phyloP scores from a whole-genome alignment of 2,329 filamentous ascomycete genomes.

The Sarocladium oryzae region DNA sequence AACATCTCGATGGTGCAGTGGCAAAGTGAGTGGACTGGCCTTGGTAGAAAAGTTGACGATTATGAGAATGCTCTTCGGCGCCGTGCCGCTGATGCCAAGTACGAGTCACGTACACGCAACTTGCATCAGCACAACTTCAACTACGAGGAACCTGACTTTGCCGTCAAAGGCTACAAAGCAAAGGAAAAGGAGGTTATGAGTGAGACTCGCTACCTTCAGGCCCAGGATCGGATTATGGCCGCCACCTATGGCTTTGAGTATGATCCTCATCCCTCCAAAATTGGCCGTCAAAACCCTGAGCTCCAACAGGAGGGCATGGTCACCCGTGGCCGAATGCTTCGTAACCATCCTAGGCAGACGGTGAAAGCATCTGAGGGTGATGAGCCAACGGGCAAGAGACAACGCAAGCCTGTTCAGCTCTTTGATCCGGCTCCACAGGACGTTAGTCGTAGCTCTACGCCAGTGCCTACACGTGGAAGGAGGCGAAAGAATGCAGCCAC shows the following conservation, averaged over 20 bases:
- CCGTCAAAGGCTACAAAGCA: constrained; percentile 46
- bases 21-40: constrained; percentile 47
- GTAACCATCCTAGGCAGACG: constrained; percentile 51
- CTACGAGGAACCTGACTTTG: constrained; percentile 45
- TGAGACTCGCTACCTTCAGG: constrained; percentile 40
- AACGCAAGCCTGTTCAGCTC: constrained; percentile 43
- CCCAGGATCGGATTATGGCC: constrained; percentile 53
- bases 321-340: constrained; percentile 45
- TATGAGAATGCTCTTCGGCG: constrained; percentile 51
- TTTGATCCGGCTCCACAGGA: constrained; percentile 46
- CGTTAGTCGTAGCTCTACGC: constrained; percentile 45
- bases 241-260: constrained; percentile 56
- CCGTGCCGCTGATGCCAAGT: constrained; percentile 40
- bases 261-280: constrained; percentile 49
- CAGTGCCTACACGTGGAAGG: constrained; percentile 28
- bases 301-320: constrained; percentile 44
- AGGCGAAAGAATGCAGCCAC: constrained; percentile 25
- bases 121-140: constrained; percentile 33
- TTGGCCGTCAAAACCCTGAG: constrained; percentile 53
- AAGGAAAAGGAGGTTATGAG: constrained; percentile 35
- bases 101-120: constrained; percentile 38
- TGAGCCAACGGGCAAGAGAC: constrained; percentile 45
- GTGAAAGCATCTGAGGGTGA: constrained; percentile 49
- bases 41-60: constrained; percentile 47
- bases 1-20: constrained; percentile 42